These are phyloP conservation scores for Botrytis medusae DNA, from an alignment of 2,329 filamentous ascomycete species.

Conservation along the genomic window DNA sequence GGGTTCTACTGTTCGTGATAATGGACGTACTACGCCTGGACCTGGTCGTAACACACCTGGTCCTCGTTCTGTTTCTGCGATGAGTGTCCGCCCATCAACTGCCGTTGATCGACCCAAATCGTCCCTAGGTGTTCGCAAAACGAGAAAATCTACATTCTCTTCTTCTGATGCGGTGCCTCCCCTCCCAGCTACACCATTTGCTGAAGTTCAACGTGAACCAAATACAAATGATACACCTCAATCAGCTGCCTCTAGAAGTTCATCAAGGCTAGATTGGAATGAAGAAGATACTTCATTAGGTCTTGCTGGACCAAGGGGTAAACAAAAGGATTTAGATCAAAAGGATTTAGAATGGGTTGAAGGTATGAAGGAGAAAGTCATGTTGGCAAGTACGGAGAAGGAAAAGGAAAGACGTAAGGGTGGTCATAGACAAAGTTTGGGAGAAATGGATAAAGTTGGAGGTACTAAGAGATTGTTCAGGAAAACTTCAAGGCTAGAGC, in stretches of 20 bases:
- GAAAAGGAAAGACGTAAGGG: constrained; percentile 38
- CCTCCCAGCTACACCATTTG: constrained; percentile 29
- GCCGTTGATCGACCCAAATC: constrained; percentile 35
- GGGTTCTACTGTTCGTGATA: constrained; percentile 27
- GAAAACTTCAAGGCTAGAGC: constrained; percentile 23
- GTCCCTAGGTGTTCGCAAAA: constrained; percentile 36
- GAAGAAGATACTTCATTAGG: constrained; percentile 58
- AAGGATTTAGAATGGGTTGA: constrained; percentile 80
- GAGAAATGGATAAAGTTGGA: constrained; percentile 70
- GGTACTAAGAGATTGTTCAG: constrained; percentile 69
- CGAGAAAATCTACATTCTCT: constrained; percentile 26
- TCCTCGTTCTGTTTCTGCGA: constrained; percentile 33
- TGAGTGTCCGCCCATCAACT: constrained; percentile 29
- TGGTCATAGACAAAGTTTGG: constrained; percentile 48
- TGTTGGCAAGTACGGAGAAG: constrained; percentile 64
- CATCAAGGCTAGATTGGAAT: constrained; percentile 55
- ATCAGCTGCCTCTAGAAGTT: constrained; percentile 26
- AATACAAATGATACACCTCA: constrained; percentile 15
- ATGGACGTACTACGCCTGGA: constrained; percentile 26
- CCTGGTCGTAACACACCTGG: constrained; percentile 45
- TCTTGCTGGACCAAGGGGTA: constrained; percentile 68
- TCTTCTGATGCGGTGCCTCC: constrained; percentile 26
- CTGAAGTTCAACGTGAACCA: constrained; percentile 11
- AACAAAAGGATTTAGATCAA: constrained; percentile 64
- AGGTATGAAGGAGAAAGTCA: constrained; percentile 77